Base-by-base conservation (phyloP, 106 monocot genomes). In the Dendrobium huoshanense region DNA sequence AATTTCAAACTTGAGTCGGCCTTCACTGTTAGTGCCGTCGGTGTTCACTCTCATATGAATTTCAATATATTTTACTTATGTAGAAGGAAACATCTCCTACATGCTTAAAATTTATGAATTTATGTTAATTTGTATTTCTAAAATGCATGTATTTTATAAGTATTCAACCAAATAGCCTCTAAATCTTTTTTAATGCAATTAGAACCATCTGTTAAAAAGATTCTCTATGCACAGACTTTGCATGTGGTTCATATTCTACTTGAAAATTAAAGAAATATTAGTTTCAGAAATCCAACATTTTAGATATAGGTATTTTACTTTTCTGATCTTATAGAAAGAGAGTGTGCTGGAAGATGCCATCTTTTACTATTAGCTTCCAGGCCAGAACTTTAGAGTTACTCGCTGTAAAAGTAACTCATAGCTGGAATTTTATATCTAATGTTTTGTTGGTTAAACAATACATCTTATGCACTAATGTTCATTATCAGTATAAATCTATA, bases 221-320 rank as follows among this genome's bases (percentile, higher is more conserved):
- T 61, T 61, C 61, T 61, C 22, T n/a, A 61, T 61, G 61, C 61
- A 61, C 61, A 61, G 61, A n/a, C 61, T 22, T 61, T 61, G 61
- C 61, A 61, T 61, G 61, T 61, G 61, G 61, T 61, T 61, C n/a
- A 61, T 61, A 61, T 61, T 61, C 19, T 61, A 10, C 61, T 3
- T 51, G 61, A 61, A 4, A 61, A 61, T 61, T 61, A 61, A 61
- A 61, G 5, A 61, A 61, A 22, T 9, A 7, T 4, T 22, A 6
- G 61, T 61, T 19, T 61, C 61, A 61, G 61, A 61, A 61, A 61
- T 61, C 22, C 61, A 7, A n/a, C 61, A 61, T 61, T 61, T 22
- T 5, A 1, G 0, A 22, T 61, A 22, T 7, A 61, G 13, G 10
- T 61, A 2, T 61, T 22, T 61, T 3, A 5, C 61, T 22, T n/a